Evolutionary conservation across 2,329 filamentous ascomycete species (phyloP), one percentile per base, ranked within the genome.

Genomic region (Cladophialophora immunda): DNA sequence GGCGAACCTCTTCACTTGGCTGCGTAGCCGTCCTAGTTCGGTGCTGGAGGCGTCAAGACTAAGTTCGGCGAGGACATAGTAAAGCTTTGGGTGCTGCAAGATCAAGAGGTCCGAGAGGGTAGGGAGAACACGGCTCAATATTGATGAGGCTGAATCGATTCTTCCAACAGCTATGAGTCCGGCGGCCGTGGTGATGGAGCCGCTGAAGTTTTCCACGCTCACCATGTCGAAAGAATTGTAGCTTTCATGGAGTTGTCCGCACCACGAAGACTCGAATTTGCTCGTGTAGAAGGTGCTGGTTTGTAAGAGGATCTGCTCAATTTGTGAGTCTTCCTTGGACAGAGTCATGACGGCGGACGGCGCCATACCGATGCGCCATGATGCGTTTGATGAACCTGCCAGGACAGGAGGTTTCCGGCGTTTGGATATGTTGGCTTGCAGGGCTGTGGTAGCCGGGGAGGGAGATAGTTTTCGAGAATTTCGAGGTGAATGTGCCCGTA

Each of bases 361-460:
- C 22, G 60, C 34, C 56, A 60, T 60, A 41, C 55, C 55, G 36
- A 64, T 27, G 9, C 65, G 65, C 65, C 65, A 67, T 22, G 65
- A 64, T 58, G 55, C 45, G 27, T 57, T 34, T 9, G 65, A 64
- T 29, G 45, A 7, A 19, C 41, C 19, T 22, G 58, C 30, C 25
- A 25, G 11, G 3, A 27, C 30, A 22, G 30, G 32, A 11, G 60
- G 38, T 54, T 45, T 57, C 3, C 56, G 57, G 15, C 56, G 50
- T 29, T 67, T 67, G 32, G 60, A 64, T 38, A 67, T 53, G 25
- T 64, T 64, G 22, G 65, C 65, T 41, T 53, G 60, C n/a, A 67
- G 30, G 29, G 52, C 47, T 5, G 25, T 11, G 1, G 27, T 61
- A 8, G 63, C 41, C 22, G 53, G 52, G 5, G 53, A 11, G 8